Evolutionary conservation across 2,329 filamentous ascomycete genomes (phyloP).

Genomic region (Rhynchosporium graminicola): DNA sequence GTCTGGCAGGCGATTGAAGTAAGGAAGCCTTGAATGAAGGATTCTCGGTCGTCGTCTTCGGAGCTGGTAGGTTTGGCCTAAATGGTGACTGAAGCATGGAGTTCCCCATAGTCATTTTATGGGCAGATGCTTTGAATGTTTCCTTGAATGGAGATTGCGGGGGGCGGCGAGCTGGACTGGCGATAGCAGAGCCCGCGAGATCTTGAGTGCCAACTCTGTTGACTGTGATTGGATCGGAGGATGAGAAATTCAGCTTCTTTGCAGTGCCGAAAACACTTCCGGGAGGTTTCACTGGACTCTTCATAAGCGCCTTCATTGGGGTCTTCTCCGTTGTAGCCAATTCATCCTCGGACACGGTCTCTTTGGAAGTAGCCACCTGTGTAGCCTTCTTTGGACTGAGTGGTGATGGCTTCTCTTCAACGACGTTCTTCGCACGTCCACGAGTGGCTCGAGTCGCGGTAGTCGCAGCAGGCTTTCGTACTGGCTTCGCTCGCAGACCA

Average conservation of each 20-base stretch:
- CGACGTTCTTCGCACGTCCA: constrained; percentile 37
- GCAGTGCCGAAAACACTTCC: constrained; percentile 38
- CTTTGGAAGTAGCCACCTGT: constrained; percentile 51
- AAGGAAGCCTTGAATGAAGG: constrained; percentile 37
- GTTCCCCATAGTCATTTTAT: constrained; percentile 42
- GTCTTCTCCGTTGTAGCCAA: constrained; percentile 54
- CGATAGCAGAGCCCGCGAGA: constrained; percentile 45
- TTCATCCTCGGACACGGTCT: constrained; percentile 59
- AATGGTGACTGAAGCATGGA: constrained; percentile 38
- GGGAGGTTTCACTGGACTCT: constrained; percentile 56
- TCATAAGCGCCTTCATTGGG: constrained; percentile 54
- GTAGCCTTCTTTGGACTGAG: constrained; percentile 67
- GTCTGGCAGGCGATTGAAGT: constrained; percentile 40
- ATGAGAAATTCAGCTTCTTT: constrained; percentile 43
- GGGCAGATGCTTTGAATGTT: constrained; percentile 57
- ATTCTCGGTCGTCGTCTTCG: constrained; percentile 25
- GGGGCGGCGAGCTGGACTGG: constrained; percentile 58
- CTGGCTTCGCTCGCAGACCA: constrained; percentile 49
- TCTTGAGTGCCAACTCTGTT: constrained; percentile 42
- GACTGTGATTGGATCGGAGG: constrained; percentile 33
- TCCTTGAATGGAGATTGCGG: constrained; percentile 56
- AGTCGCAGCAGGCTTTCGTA: constrained; percentile 48
- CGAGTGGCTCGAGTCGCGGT: constrained; percentile 37
- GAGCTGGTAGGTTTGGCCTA: constrained; percentile 34
- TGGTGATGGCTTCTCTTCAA: constrained; percentile 48